Evolutionary conservation across 805 yeast species (phyloP).

Genomic region (Suhomyces pyralidae): DNA sequence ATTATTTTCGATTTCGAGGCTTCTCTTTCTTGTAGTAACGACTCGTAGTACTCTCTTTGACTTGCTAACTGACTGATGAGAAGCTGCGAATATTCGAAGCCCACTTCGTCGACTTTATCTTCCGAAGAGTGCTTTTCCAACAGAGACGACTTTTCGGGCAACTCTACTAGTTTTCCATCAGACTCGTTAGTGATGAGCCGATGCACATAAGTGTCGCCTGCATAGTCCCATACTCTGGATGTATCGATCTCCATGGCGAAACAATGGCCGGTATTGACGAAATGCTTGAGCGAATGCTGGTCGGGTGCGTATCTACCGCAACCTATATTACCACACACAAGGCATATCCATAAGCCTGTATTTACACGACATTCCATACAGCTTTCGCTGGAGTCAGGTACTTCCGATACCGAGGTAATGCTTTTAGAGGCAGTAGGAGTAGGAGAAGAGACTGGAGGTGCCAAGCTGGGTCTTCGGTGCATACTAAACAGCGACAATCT

Average conservation of each 20-base stretch:
- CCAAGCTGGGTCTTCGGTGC: constrained; percentile 4
- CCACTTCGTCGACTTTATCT: constrained; percentile 53
- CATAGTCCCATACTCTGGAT: constrained; percentile 93
- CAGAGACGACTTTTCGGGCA: constrained; percentile 38
- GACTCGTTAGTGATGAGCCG: constrained; percentile 77
- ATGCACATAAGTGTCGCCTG: constrained; percentile 88
- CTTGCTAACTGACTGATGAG: constrained; percentile 79
- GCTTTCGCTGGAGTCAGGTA: constrained; percentile 12
- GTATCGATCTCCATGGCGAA: constrained; percentile 85
- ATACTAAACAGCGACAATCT: constrained; percentile 30
- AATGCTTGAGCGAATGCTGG: constrained; percentile 85
- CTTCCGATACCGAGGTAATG: background rate
- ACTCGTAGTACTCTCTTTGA: constrained; percentile 79
- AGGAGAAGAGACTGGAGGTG: background rate
- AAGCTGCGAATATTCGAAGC: constrained; percentile 76
- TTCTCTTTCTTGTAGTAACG: constrained; percentile 25
- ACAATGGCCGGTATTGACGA: constrained; percentile 73
- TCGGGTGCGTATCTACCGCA: constrained; percentile 80
- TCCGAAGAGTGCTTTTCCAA: constrained; percentile 6
- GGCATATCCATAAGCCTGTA: constrained; percentile 80
- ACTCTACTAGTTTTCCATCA: constrained; percentile 87
- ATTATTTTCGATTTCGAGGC: constrained; percentile 19
- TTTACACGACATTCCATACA: constrained; percentile 59
- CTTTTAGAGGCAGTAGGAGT: background rate
- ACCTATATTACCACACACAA: constrained; percentile 88